phyloP scores from a whole-genome alignment of 129 eudicot species.

The Gnaphalium uliginosum region DNA sequence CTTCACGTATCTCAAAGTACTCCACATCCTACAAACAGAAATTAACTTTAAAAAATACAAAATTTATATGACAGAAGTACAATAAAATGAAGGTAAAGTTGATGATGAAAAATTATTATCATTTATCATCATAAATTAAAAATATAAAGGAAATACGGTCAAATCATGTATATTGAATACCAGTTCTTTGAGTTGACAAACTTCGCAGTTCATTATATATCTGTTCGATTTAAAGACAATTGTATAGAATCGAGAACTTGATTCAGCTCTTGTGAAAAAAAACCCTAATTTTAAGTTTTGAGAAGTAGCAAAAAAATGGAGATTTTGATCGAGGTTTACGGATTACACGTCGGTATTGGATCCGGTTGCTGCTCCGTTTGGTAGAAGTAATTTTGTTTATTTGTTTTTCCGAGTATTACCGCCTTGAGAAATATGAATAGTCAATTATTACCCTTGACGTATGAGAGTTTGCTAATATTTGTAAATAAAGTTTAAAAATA shows the following conservation, averaged over 20 bases:
- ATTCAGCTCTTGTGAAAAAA: constrained; percentile 9
- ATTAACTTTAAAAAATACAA: neutral
- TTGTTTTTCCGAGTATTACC: neutral
- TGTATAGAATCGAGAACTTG: neutral
- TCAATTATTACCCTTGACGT: neutral
- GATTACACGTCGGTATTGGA: constrained; percentile 27
- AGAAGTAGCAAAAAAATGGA: neutral
- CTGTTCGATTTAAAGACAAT: constrained; percentile 5
- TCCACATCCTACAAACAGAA: constrained; percentile 73
- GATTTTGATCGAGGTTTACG: constrained; percentile 24
- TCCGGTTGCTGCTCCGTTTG: constrained; percentile 29
- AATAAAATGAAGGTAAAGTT: constrained; percentile 2
- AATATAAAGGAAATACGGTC: neutral
- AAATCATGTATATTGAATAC: constrained; percentile 32
- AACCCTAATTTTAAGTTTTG: constrained; percentile 18
- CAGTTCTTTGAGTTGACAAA: constrained; percentile 96
- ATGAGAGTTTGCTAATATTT: neutral
- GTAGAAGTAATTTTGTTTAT: constrained; percentile 5
- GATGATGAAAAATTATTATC: neutral
- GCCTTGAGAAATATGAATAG: neutral
- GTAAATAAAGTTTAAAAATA: too few relatives aligned
- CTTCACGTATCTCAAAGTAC: constrained; percentile 93
- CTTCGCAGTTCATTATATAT: constrained; percentile 84
- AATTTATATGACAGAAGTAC: constrained; percentile 1
- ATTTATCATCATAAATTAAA: neutral